phyloP scores from a whole-genome alignment of 2,329 filamentous ascomycete genomes.

The Calonectria pauciramosa region DNA sequence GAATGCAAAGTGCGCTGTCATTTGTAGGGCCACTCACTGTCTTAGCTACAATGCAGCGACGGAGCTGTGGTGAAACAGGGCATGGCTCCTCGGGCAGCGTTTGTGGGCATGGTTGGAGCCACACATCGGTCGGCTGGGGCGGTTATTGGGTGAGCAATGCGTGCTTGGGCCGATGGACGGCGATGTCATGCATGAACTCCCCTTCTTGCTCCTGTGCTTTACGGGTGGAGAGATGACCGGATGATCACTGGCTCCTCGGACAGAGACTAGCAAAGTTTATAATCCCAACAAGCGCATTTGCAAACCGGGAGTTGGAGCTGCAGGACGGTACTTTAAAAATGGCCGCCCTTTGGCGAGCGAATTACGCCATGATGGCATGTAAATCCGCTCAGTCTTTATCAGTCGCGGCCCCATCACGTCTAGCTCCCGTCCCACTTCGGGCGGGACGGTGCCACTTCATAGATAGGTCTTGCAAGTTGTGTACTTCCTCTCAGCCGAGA shows the following conservation, averaged over 20 bases:
- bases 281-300: slow-evolving; percentile 3
- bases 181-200: slow-evolving; percentile 48
- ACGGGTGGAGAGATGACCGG: slow-evolving; percentile 10
- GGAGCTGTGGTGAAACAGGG: slow-evolving; percentile 28
- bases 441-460: slow-evolving; percentile 40
- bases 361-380: slow-evolving; percentile 28
- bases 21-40: slow-evolving; percentile 12
- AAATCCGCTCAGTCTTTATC: slow-evolving; percentile 39
- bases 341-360: slow-evolving; percentile 8
- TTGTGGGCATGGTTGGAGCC: slow-evolving; percentile 24
- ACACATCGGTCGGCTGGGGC: slow-evolving; percentile 33
- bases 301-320: slow-evolving; percentile 16
- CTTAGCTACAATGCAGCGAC: slow-evolving; percentile 24
- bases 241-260: slow-evolving; percentile 7
- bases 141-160: slow-evolving; percentile 35
- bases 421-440: slow-evolving; percentile 39
- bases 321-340: slow-evolving; percentile 18
- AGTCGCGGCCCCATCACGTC: slow-evolving; percentile 36
- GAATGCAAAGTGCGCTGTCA: slow-evolving; percentile 28
- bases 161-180: slow-evolving; percentile 27
- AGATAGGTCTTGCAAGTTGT: slow-evolving; percentile 38
- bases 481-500: slow-evolving; percentile 21
- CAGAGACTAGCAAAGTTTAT: slow-evolving; percentile 21
- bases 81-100: slow-evolving; percentile 23
- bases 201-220: slow-evolving; percentile 22